phyloP scores from a whole-genome alignment of 106 monocot genomes.

The Platanthera guangdongensis region DNA sequence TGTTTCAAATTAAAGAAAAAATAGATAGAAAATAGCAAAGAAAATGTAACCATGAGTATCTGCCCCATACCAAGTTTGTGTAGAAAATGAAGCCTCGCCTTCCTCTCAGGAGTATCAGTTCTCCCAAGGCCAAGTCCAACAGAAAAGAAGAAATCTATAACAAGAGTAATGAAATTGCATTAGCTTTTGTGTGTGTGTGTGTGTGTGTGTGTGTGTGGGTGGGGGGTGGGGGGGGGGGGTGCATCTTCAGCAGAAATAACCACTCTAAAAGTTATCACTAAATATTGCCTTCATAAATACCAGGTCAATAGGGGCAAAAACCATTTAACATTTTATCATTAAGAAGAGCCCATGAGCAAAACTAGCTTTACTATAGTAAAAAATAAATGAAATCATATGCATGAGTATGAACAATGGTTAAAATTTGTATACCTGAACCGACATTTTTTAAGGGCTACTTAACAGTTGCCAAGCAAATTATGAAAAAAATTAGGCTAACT shows the following conservation, averaged over 20 bases:
- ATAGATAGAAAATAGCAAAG: background rate
- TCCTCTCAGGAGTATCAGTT: constrained; percentile 60
- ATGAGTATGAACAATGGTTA: background rate
- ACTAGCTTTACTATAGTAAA: background rate
- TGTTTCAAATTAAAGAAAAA: background rate
- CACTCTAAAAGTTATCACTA: background rate
- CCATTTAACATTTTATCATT: background rate
- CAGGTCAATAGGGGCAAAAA: background rate
- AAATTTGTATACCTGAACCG: background rate
- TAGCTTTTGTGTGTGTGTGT: background rate
- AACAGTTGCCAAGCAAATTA: no score
- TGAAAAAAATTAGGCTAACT: no score
- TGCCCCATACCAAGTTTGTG: constrained; percentile 62
- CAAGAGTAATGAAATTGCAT: constrained; percentile 15
- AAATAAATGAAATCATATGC: background rate
- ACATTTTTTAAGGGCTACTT: background rate
- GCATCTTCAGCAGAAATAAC: background rate
- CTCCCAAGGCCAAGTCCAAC: constrained; percentile 85
- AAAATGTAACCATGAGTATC: background rate
- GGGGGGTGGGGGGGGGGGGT: background rate
- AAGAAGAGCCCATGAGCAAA: background rate
- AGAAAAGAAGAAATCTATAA: constrained; percentile 89
- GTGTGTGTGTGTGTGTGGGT: no score
- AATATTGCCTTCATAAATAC: background rate
- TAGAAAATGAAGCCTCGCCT: constrained; percentile 50